Conservation (phyloP, 1,139 yeast genomes). For the Candida buenavistaensis region DNA sequence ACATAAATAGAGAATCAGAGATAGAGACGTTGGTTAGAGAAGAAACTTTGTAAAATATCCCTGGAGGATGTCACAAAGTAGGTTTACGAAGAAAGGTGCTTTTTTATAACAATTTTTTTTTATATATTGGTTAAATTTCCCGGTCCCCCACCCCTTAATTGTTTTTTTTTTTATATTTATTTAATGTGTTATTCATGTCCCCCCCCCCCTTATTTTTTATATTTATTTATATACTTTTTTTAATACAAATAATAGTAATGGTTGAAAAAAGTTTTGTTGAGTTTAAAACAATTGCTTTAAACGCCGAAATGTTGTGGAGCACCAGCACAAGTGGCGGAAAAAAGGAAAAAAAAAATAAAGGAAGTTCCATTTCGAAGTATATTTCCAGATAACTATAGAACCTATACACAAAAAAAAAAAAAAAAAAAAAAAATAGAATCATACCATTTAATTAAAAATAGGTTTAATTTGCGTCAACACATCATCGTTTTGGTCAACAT, state of each 20-base stretch:
- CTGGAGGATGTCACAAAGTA: no score
- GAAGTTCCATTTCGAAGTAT: no score
- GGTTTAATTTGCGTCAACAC: slow-evolving; percentile 28
- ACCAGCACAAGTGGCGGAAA: no score
- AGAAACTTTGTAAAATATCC: no score
- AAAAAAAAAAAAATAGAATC: no score
- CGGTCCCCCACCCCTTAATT: neutral
- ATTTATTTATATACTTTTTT: slow-evolving; percentile 1
- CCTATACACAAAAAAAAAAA: no score
- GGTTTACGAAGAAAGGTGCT: no score
- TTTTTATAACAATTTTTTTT: slow-evolving; percentile 2
- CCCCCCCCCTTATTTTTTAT: slow-evolving; percentile 7
- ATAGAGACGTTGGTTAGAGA: no score
- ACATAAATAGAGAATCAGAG: slow-evolving; percentile 3
- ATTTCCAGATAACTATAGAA: no score
- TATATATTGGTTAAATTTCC: slow-evolving; percentile 1
- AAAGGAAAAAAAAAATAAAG: no score
- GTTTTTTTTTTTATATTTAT: slow-evolving; percentile 1
- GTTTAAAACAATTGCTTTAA: no score
- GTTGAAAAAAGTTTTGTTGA: neutral
- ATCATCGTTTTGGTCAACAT: slow-evolving; percentile 36
- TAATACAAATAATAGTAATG: neutral
- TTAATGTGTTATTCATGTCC: slow-evolving; percentile 3
- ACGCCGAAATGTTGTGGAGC: no score
- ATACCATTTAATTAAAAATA: slow-evolving; percentile 17